These are phyloP conservation scores for Fraxinus baroniana DNA, from an alignment of 305 asterid species.

Conservation along the genomic window DNA sequence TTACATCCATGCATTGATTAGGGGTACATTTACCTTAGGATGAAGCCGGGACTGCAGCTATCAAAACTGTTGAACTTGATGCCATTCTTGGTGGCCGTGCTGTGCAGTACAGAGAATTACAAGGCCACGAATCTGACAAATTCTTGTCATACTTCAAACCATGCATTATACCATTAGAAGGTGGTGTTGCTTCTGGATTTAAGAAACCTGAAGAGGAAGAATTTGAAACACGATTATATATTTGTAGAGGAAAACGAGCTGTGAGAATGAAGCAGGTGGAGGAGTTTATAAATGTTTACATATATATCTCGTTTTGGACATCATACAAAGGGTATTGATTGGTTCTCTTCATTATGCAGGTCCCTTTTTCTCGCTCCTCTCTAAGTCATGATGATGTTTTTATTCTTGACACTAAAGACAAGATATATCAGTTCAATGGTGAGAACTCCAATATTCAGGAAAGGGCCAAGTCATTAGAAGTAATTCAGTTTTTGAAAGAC, in stretches of 20 bases:
- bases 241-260: constrained; percentile 68
- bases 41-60: constrained; percentile 83
- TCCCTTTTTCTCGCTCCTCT: constrained; percentile 68
- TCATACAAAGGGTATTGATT: constrained; percentile 3
- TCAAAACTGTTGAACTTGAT: constrained; percentile 73
- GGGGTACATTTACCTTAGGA: constrained; percentile 38
- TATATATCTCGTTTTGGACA: not conserved
- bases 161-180: constrained; percentile 68
- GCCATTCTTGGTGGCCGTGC: constrained; percentile 72
- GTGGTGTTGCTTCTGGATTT: constrained; percentile 72
- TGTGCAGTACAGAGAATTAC: constrained; percentile 69
- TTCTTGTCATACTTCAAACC: constrained; percentile 69
- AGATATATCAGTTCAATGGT: constrained; percentile 76
- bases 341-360: constrained; percentile 34
- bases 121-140: constrained; percentile 66
- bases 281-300: constrained; percentile 11
- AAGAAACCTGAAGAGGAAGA: constrained; percentile 61
- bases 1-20: constrained; percentile 12
- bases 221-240: constrained; percentile 58
- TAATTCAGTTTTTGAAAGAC: constrained; percentile 63
- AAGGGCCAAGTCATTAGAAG: constrained; percentile 71
- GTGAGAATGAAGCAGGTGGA: constrained; percentile 64
- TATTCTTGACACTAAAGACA: constrained; percentile 45
- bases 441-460: constrained; percentile 74
- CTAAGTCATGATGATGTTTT: constrained; percentile 70